Evolutionary conservation across 2,329 filamentous ascomycete species (phyloP), one percentile per base, ranked within the genome.

Genomic region (Pyrenochaeta sp.): DNA sequence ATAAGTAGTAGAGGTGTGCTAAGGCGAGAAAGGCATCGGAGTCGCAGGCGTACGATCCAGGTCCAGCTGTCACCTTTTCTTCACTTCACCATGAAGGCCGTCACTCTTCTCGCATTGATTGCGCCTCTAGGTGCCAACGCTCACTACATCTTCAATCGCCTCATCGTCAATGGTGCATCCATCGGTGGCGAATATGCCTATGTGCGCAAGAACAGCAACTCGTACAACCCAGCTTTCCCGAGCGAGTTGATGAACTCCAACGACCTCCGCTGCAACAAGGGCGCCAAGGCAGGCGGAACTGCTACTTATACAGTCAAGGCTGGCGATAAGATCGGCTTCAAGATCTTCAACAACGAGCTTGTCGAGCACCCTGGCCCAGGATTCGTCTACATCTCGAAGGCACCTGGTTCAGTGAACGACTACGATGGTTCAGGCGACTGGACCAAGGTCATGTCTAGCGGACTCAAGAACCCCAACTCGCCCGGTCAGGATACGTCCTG

Each of bases 321-420:
- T 3, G 79, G 78, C 28, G 72, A 77, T 64, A 73, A 78, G 62
- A 60, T 82, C 63, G 68, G 75, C 57, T 67, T 80, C 72, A 71
- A 80, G 74, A 55, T 81, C 54, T 69, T 77, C 70, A 67, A 78
- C 72, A 73, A 75, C 60, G 72, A 77, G 53, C 60, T 76, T 60
- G 74, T 81, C 59, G 71, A 68, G 47, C 67, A 71, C 27, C 68
- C 68, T 9, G 67, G 68, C 17, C 67, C 67, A n/a, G 60, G 66
- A 13, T 68, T 70, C 35, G 66, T 70, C 14, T 71, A 71, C 57
- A 58, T 71, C 44, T 62, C 58, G 47, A 69, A 76, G 66, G 82
- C 79, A 44, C 76, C 87, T 50, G 82, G 86, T 69, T 86, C 84
- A 66, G 79, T 88, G 47, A 81, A 86, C 61, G 79, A 77, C 23